phyloP scores from a whole-genome alignment of 2,329 filamentous ascomycete species.

The Pseudogymnoascus sp. region DNA sequence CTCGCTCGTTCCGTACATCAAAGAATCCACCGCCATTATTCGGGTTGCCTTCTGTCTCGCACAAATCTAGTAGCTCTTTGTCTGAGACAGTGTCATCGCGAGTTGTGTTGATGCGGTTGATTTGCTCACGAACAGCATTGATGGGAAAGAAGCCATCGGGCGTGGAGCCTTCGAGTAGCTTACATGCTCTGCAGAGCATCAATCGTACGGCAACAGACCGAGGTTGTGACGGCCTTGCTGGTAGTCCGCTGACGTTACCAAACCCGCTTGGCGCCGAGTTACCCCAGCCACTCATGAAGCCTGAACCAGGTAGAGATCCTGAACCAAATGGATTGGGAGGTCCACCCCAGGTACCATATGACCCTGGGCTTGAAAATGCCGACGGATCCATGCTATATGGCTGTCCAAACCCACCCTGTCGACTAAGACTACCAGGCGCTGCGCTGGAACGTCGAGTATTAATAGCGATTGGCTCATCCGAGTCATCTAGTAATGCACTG shows the following conservation, averaged over 20 bases:
- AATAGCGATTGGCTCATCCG: constrained; percentile 46
- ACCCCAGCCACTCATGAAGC: constrained; percentile 27
- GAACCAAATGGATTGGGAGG: constrained; percentile 31
- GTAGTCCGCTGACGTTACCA: constrained; percentile 37
- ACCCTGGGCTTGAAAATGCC: constrained; percentile 26
- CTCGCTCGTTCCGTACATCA: constrained; percentile 37
- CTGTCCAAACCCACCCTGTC: constrained; percentile 25
- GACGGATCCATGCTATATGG: constrained; percentile 29
- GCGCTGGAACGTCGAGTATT: constrained; percentile 32
- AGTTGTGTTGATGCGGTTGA: constrained; percentile 53
- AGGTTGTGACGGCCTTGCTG: constrained; percentile 46
- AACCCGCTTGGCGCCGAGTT: constrained; percentile 39
- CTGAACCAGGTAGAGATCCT: constrained; percentile 28
- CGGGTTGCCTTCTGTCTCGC: constrained; percentile 81
- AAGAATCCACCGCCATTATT: constrained; percentile 91
- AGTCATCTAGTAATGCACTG: constrained; percentile 77
- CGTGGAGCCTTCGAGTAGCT: constrained; percentile 46
- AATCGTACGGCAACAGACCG: constrained; percentile 64
- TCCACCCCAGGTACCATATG: constrained; percentile 30
- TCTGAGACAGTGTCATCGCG: constrained; percentile 42
- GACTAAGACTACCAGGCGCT: constrained; percentile 23
- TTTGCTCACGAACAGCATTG: constrained; percentile 55
- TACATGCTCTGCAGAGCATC: constrained; percentile 73
- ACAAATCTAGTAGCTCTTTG: constrained; percentile 69
- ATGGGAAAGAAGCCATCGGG: constrained; percentile 65